Conservation (phyloP, 2,329 filamentous ascomycete genomes). For the Phaeomoniella chlamydospora region DNA sequence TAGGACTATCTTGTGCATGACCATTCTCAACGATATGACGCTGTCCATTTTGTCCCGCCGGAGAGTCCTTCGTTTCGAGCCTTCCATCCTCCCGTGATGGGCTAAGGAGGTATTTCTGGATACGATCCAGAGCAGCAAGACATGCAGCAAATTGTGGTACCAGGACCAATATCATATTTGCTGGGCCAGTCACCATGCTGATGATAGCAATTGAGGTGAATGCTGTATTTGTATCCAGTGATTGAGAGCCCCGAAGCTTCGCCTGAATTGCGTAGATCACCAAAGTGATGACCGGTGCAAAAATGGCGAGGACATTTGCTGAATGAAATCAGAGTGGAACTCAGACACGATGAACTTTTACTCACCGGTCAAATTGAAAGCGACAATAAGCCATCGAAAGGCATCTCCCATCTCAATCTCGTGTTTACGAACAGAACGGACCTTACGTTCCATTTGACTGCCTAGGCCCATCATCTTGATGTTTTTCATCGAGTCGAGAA, state of each 20-base stretch:
- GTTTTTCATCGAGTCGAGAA: constrained; percentile 25
- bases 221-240: constrained; percentile 11
- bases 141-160: not conserved
- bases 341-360: not conserved
- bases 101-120: not conserved
- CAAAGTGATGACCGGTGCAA: constrained; percentile 9
- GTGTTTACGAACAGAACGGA: not conserved
- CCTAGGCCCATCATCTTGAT: constrained; percentile 25
- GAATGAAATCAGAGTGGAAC: not conserved
- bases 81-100: not conserved
- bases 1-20: not conserved
- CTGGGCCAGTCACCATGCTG: constrained; percentile 12
- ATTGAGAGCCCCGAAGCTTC: constrained; percentile 4
- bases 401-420: not conserved
- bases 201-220: constrained; percentile 16
- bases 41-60: not conserved
- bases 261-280: constrained; percentile 11
- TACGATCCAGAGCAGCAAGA: not conserved
- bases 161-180: constrained; percentile 11
- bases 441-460: constrained; percentile 9
- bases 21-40: not conserved
- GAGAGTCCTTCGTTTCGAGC: not conserved
- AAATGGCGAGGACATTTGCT: constrained; percentile 3
- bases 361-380: not conserved
- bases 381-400: not conserved